These are phyloP conservation scores for Taiozyma sp. DNA, from an alignment of 1,139 yeast genomes.

Conservation along the genomic window DNA sequence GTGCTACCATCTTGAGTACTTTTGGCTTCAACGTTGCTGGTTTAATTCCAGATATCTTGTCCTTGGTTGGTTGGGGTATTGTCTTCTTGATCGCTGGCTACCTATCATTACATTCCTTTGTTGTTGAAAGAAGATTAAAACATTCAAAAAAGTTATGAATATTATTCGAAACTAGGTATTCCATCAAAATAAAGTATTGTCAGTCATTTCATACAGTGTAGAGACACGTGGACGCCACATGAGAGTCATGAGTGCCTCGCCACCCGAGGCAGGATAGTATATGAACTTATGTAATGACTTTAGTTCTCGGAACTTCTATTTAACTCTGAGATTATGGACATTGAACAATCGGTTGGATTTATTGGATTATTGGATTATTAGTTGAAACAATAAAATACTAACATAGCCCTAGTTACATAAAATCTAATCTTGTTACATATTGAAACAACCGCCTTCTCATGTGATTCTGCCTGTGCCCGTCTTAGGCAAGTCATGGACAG, in stretches of 20 bases:
- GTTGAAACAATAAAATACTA: not conserved
- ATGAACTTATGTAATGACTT: constrained; percentile 21
- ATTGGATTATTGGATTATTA: not conserved
- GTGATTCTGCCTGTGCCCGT: too few species aligned
- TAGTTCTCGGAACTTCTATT: constrained; percentile 15
- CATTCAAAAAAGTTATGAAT: not conserved
- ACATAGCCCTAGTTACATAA: too few species aligned
- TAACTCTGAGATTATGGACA: constrained; percentile 9
- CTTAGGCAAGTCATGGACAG: too few species aligned
- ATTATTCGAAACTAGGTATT: not conserved
- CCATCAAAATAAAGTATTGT: not conserved
- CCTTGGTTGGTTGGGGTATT: constrained; percentile 44
- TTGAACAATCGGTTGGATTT: not conserved
- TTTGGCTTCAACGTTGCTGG: constrained; percentile 90
- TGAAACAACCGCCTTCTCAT: too few species aligned
- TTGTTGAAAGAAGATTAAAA: constrained; percentile 63
- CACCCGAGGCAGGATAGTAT: constrained; percentile 18
- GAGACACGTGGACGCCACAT: not conserved
- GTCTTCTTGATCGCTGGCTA: constrained; percentile 66
- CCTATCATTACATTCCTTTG: constrained; percentile 61
- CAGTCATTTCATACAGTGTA: not conserved
- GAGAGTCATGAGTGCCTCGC: too few species aligned
- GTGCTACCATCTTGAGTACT: constrained; percentile 91
- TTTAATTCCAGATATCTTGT: constrained; percentile 56
- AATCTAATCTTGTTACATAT: too few species aligned